Conservation (phyloP, 768 basidiomycete genomes). For the Pisolithus microcarpus region DNA sequence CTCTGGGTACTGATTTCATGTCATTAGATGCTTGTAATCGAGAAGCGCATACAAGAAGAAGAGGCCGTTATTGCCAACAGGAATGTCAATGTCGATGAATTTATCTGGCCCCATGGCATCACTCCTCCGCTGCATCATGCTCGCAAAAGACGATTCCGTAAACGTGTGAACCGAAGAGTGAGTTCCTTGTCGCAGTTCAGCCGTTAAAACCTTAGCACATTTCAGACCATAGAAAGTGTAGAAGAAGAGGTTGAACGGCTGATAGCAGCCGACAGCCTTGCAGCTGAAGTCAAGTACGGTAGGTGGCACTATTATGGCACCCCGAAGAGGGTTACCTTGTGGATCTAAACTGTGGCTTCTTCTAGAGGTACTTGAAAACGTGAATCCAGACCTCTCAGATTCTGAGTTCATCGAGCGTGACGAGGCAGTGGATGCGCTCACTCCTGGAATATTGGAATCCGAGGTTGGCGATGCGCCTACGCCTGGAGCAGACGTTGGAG, state of each 20-base stretch:
- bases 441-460: slow-evolving; percentile 61
- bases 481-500: slow-evolving; percentile 47
- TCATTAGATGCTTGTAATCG: slow-evolving; percentile 84
- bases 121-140: slow-evolving; percentile 89
- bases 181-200: slow-evolving; percentile 14
- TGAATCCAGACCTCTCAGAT: slow-evolving; percentile 85
- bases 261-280: slow-evolving; percentile 70
- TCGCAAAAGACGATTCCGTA: slow-evolving; percentile 87
- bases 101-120: slow-evolving; percentile 95
- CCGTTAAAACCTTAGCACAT: background rate
- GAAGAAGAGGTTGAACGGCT: slow-evolving; percentile 89
- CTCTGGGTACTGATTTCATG: background rate
- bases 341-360: background rate
- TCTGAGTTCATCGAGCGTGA: slow-evolving; percentile 78
- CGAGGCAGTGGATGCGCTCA: slow-evolving; percentile 52
- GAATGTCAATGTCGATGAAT: slow-evolving; percentile 86
- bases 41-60: slow-evolving; percentile 64
- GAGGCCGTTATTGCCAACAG: slow-evolving; percentile 54
- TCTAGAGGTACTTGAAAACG: slow-evolving; percentile 78
- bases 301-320: background rate
- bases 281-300: slow-evolving; percentile 75
- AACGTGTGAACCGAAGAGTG: slow-evolving; percentile 77
- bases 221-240: slow-evolving; percentile 86
- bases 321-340: background rate
- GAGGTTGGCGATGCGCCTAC: slow-evolving; percentile 60